These are phyloP conservation scores for Plasmodium billcollinsi DNA, from an alignment of 169 alveolate species.

Conservation along the genomic window DNA sequence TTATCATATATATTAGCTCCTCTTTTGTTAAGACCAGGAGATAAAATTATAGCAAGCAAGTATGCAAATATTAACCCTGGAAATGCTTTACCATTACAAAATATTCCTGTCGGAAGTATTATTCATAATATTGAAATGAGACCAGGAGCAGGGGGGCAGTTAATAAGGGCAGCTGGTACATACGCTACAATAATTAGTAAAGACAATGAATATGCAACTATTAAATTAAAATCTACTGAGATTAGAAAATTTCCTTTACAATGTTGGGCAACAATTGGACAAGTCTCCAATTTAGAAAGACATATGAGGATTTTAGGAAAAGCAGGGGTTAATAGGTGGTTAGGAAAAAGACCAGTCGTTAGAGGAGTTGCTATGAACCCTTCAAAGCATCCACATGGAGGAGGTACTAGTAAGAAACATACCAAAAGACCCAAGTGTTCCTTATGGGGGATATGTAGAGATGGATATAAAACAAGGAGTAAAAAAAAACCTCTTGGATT, in stretches of 20 bases:
- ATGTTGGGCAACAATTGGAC: constrained; percentile 93
- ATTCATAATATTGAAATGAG: constrained; percentile 91
- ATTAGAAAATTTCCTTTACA: constrained; percentile 89
- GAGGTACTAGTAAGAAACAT: constrained; percentile 88
- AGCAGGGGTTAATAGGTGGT: constrained; percentile 89
- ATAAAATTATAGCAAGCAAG: constrained; percentile 88
- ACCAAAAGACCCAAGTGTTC: constrained; percentile 89
- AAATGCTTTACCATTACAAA: constrained; percentile 89
- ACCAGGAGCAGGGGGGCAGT: constrained; percentile 93
- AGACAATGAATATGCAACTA: constrained; percentile 88
- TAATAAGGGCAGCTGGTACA: constrained; percentile 91
- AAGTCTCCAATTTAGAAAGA: constrained; percentile 86
- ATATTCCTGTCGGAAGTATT: constrained; percentile 89
- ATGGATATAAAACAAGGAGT: constrained; percentile 87
- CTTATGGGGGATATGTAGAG: constrained; percentile 88
- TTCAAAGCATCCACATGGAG: constrained; percentile 91
- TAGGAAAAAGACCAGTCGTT: constrained; percentile 90
- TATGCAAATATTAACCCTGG: constrained; percentile 92
- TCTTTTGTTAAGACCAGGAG: constrained; percentile 90
- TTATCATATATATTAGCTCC: constrained; percentile 91
- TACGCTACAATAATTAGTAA: constrained; percentile 86
- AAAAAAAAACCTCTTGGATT: constrained; percentile 88
- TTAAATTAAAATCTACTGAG: constrained; percentile 90
- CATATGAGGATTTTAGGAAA: constrained; percentile 83
- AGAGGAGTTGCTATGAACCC: constrained; percentile 92